Evolutionary conservation across 139 green algal species (phyloP), one percentile per base, ranked within the genome.

Genomic region (Micractinium sp.): DNA sequence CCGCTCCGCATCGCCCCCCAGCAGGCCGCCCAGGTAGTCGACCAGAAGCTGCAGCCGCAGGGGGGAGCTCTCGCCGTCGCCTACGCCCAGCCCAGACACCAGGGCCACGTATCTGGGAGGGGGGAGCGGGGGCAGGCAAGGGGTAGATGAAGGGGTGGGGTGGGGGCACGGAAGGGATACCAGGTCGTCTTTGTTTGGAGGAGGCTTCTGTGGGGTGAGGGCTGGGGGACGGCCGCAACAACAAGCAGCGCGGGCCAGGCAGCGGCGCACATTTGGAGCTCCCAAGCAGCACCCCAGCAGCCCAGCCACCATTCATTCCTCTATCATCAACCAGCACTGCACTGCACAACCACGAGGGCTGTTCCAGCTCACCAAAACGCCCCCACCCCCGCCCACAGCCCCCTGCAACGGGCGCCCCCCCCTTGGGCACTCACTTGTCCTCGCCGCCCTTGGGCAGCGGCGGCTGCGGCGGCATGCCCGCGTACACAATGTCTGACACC

Each of bases 31-130:
- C 16, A 99, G 91, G 88, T 96, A 97, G 91, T 99, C 97, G 1
- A 98, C 82, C 91, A 96, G 89, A 94, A 98, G 91, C 82, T 95
- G 91, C 39, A 95, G 86, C 82, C 94, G 90, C 71, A 90, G 69
- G 27, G 89, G 88, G 73, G 90, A 85, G 38, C 29, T 56, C 39
- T 78, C 90, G 23, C 63, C 77, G 69, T 92, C 88, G 89, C 96
- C 97, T n/a, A 99, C 35, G n/a, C 92, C 90, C 75, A 99, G 93
- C 7, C 98, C 98, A 7, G 96, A 99, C 27, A 98, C 89, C 19
- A 99, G 91, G 18, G 96, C 96, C 31, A 99, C 88, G 83, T 98
- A 98, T 89, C 95, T 96, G 87, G 95, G 61, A 15, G 82, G 63
- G 1, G 38, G 31, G 35, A 77, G 27, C 13, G 41, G 33, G 16